phyloP scores from a whole-genome alignment of 164 flowering plant species.

The Aristolochia fimbriata region DNA sequence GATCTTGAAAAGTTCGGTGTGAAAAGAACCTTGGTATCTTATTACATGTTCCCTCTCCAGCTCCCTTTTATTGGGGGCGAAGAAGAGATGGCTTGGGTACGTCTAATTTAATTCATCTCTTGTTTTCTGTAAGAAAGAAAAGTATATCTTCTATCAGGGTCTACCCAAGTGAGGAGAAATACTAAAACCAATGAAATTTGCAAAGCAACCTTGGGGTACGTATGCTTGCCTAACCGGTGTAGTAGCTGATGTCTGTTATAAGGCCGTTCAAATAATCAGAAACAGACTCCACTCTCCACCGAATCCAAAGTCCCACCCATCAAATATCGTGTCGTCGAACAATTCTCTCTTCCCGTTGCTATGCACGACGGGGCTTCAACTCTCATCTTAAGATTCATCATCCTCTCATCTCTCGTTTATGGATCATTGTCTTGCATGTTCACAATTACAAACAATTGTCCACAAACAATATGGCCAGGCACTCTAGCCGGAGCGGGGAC shows the following conservation, averaged over 20 bases:
- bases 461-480: constrained; percentile 74
- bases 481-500: constrained; percentile 61
- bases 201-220: not conserved
- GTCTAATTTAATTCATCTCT: not conserved
- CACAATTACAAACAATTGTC: constrained; percentile 61
- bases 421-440: constrained; percentile 19
- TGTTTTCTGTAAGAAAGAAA: not conserved
- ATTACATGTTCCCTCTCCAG: too few relatives aligned
- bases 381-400: not conserved
- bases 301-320: too few relatives aligned
- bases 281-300: too few relatives aligned
- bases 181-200: not conserved
- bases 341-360: not conserved
- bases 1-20: too few relatives aligned
- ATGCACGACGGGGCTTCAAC: not conserved
- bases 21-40: too few relatives aligned
- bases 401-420: constrained; percentile 3
- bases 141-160: constrained; percentile 1
- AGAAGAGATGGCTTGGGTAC: too few relatives aligned
- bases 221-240: too few relatives aligned
- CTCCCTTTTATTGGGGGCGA: too few relatives aligned
- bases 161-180: not conserved
- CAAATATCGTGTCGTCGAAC: too few relatives aligned
- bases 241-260: too few relatives aligned
- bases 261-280: too few relatives aligned